Conservation (phyloP, 768 basidiomycete genomes). For the Tremella mesenterica region DNA sequence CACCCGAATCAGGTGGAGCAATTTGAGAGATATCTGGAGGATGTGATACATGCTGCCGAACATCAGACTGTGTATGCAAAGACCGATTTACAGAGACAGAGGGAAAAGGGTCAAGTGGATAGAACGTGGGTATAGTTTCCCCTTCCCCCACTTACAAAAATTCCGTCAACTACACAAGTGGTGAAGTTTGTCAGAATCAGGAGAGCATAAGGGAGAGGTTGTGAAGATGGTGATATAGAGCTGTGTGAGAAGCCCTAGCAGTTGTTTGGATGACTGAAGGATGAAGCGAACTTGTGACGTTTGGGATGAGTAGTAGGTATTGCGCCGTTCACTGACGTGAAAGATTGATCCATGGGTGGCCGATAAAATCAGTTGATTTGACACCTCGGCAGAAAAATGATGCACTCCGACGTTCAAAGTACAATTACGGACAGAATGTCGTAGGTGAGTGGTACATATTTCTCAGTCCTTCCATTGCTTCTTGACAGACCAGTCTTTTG, state of each 20-base stretch:
- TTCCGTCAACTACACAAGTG: too few species aligned
- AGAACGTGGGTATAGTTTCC: constrained; percentile 5
- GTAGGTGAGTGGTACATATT: too few species aligned
- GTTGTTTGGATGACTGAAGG: too few species aligned
- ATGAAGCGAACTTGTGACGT: neutral
- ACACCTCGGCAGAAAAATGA: constrained; percentile 1
- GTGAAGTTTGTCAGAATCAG: too few species aligned
- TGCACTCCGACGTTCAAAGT: constrained; percentile 3
- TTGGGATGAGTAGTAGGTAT: neutral
- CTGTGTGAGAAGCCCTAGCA: too few species aligned
- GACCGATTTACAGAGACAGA: neutral
- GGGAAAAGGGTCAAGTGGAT: constrained; percentile 3
- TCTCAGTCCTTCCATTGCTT: too few species aligned
- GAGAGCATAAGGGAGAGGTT: too few species aligned
- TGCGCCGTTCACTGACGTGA: neutral
- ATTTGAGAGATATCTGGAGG: neutral
- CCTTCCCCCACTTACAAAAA: neutral
- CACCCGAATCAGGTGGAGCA: too few species aligned
- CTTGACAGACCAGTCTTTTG: too few species aligned
- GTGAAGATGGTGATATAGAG: too few species aligned
- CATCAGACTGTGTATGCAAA: constrained; percentile 13
- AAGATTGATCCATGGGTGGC: constrained; percentile 14
- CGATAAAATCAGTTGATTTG: constrained; percentile 3
- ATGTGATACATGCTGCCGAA: neutral
- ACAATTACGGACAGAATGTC: constrained; percentile 3